Evolutionary conservation across 148 eudicot species (phyloP).

Genomic region (Persicaria maculosa): DNA sequence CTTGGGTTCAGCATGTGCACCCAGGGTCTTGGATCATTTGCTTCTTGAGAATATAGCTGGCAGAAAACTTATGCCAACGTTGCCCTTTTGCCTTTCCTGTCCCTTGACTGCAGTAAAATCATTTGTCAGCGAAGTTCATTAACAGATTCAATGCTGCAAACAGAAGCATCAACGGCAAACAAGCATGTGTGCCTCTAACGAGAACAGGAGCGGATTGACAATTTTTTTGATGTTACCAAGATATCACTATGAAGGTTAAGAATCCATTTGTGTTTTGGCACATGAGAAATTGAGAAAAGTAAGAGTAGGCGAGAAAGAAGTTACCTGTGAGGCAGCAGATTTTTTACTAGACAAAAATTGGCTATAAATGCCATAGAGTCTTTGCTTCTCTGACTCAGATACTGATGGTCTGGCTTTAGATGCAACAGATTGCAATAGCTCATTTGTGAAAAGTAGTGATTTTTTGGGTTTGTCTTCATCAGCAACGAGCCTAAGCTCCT

Average conservation of each 20-base stretch:
- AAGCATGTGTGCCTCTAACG: no score
- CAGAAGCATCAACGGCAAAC: background rate
- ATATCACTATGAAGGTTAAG: background rate
- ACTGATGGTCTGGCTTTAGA: slow-evolving; percentile 82
- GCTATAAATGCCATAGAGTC: slow-evolving; percentile 64
- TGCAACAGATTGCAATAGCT: slow-evolving; percentile 53
- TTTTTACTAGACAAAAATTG: slow-evolving; percentile 83
- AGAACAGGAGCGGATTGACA: no score
- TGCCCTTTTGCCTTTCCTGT: slow-evolving; percentile 85
- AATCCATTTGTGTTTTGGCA: background rate
- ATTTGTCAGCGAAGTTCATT: slow-evolving; percentile 7
- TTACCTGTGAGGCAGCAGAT: slow-evolving; percentile 74
- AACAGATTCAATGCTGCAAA: background rate
- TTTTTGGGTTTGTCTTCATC: slow-evolving; percentile 33
- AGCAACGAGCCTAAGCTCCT: slow-evolving; percentile 51
- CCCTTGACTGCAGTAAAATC: slow-evolving; percentile 61
- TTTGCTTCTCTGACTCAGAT: slow-evolving; percentile 69
- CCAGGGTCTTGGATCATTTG: background rate
- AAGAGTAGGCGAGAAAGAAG: slow-evolving; percentile 16
- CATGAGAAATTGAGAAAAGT: background rate
- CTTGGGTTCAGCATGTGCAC: background rate
- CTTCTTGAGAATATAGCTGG: background rate
- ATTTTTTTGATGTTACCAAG: background rate
- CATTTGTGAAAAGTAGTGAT: slow-evolving; percentile 52
- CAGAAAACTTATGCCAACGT: slow-evolving; percentile 43